Evolutionary conservation across 768 basidiomycete species (phyloP).

Genomic region (Suillus hirtellus): DNA sequence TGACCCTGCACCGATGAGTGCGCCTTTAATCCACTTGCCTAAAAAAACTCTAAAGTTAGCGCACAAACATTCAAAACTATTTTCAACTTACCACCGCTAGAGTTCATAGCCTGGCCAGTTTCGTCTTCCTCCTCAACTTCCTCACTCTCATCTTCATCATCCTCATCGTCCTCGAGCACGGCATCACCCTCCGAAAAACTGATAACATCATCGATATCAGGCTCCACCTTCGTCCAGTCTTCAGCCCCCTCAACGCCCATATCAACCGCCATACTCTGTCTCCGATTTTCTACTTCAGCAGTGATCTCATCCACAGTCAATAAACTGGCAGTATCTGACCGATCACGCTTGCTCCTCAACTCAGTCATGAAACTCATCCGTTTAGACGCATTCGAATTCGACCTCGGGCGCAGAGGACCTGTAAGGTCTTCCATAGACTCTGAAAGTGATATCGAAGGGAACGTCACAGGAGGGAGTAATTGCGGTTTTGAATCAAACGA

Average conservation of each 20-base stretch:
- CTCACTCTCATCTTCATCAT: conserved; percentile 42
- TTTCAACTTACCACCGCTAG: conserved; percentile 46
- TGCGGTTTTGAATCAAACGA: conserved; percentile 44
- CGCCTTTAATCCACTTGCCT: conserved; percentile 97
- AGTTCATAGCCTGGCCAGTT: conserved; percentile 53
- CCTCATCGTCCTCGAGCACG: conserved; percentile 50
- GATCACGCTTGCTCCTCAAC: conserved; percentile 77
- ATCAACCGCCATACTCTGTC: conserved; percentile 50
- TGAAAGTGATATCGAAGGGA: conserved; percentile 76
- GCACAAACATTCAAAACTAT: conserved; percentile 7
- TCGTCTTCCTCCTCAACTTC: conserved; percentile 49
- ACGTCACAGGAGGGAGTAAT: conserved; percentile 74
- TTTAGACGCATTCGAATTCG: conserved; percentile 51
- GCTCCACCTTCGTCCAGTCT: conserved; percentile 76
- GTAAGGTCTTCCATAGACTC: conserved; percentile 70
- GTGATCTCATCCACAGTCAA: conserved; percentile 98
- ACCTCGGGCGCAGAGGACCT: conserved; percentile 34
- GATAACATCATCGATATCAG: conserved; percentile 48
- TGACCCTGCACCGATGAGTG: conserved; percentile 91
- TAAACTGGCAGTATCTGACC: conserved; percentile 85
- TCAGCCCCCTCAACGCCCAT: conserved; percentile 52
- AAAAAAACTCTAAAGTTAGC: conserved; percentile 19
- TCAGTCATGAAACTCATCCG: conserved; percentile 84
- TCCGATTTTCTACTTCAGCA: conserved; percentile 79
- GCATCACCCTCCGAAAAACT: conserved; percentile 46